Percentiles rank a stretch among this genome's conserved stretches.
Conservation (phyloP, 225 moss, liverwort and hornwort genomes). For the Physcomitrium patens region DNA sequence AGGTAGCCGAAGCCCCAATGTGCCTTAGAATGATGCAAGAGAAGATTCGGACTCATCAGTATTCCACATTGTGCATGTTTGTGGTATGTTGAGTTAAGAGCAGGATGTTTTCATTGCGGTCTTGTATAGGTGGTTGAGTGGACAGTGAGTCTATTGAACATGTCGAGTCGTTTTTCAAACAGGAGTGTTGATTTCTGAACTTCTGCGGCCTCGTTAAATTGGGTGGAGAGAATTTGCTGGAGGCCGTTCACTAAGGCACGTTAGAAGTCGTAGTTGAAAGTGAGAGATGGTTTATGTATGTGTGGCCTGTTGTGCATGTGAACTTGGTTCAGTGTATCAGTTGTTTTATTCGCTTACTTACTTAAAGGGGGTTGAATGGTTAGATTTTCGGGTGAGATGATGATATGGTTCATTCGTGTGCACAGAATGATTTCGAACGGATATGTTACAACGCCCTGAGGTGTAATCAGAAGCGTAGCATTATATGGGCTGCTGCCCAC, state of each 20-base stretch:
- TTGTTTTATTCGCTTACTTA: too few species aligned
- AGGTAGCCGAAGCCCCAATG: slow-evolving; percentile 74
- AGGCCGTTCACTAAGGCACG: too few species aligned
- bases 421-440: slow-evolving; percentile 82
- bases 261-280: too few species aligned
- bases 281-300: too few species aligned
- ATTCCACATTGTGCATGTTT: slow-evolving; percentile 81
- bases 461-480: slow-evolving; percentile 76
- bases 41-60: slow-evolving; percentile 76
- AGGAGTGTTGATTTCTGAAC: not conserved
- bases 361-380: too few species aligned
- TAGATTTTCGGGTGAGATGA: not conserved
- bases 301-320: too few species aligned
- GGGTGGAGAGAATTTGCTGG: too few species aligned
- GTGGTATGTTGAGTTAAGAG: slow-evolving; percentile 62
- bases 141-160: not conserved
- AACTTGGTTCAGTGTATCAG: too few species aligned
- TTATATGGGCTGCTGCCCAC: slow-evolving; percentile 81
- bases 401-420: slow-evolving; percentile 13
- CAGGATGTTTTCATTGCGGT: not conserved
- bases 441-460: slow-evolving; percentile 86
- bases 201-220: too few species aligned
- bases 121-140: not conserved
- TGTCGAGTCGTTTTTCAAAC: not conserved
- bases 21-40: slow-evolving; percentile 88